Percentiles rank a stretch among this genome's conserved stretches.
Conservation (phyloP, 2,329 filamentous ascomycete genomes). For the Incumbomyces delicatus region DNA sequence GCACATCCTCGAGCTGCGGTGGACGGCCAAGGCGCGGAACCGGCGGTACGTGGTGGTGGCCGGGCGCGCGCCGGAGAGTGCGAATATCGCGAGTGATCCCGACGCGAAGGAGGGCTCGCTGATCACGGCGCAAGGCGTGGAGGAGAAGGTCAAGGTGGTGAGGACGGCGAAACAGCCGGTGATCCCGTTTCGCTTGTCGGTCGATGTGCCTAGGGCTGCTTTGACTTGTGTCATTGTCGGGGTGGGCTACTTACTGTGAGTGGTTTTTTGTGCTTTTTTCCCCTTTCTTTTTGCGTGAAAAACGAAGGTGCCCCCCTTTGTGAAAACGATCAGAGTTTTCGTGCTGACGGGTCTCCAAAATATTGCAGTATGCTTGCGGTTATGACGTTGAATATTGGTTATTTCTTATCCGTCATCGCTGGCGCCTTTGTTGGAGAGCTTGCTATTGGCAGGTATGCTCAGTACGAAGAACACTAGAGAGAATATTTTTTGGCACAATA, state of each 20-base stretch:
- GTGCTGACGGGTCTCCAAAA: slow-evolving; percentile 9
- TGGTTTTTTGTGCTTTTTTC: slow-evolving; percentile 19
- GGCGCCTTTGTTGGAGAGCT: slow-evolving; percentile 81
- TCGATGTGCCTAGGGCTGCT: slow-evolving; percentile 63
- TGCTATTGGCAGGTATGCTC: slow-evolving; percentile 60
- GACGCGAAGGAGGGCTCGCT: slow-evolving; percentile 57
- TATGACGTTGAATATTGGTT: slow-evolving; percentile 82
- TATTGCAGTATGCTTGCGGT: slow-evolving; percentile 73
- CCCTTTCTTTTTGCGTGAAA: too few species aligned
- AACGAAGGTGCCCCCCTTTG: too few species aligned
- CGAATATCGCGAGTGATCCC: slow-evolving; percentile 49
- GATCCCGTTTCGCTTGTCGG: slow-evolving; percentile 70
- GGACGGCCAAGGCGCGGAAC: slow-evolving; percentile 61
- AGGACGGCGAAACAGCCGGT: slow-evolving; percentile 42
- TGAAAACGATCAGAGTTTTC: too few species aligned
- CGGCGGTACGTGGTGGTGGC: slow-evolving; percentile 68
- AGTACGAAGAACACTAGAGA: slow-evolving; percentile 44
- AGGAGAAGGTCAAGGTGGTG: slow-evolving; percentile 71
- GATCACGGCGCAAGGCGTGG: slow-evolving; percentile 63
- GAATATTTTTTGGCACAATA: slow-evolving; percentile 1
- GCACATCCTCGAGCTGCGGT: slow-evolving; percentile 48
- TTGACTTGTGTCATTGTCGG: slow-evolving; percentile 64
- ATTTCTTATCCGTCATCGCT: slow-evolving; percentile 69
- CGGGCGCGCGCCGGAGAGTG: slow-evolving; percentile 51
- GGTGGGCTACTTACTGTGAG: slow-evolving; percentile 78